Percentiles rank a stretch among this genome's conserved stretches.
phyloP scores from a whole-genome alignment of 2,329 filamentous ascomycete species.

The Botrytis fragariae region DNA sequence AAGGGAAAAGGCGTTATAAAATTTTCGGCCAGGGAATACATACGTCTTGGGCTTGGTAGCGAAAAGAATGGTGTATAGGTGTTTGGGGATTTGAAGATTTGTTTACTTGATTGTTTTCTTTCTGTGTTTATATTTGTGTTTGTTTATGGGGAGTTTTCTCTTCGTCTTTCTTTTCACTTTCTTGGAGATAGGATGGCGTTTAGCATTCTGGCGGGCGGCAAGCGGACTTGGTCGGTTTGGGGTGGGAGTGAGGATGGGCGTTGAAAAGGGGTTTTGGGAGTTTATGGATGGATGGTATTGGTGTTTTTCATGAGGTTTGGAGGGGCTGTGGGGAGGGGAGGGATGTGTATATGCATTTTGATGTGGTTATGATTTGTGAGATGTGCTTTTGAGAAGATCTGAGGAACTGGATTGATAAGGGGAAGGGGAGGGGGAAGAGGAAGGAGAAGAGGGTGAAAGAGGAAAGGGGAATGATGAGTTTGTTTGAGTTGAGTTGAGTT shows the following conservation, averaged over 20 bases:
- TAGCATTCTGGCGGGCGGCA: neutral
- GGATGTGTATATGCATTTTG: neutral
- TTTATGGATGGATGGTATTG: neutral
- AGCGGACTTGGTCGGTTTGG: neutral
- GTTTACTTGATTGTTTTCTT: neutral
- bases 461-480: neutral
- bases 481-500: neutral
- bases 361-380: neutral
- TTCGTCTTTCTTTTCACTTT: neutral
- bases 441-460: neutral
- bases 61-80: neutral
- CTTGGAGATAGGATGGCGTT: neutral
- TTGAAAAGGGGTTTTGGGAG: neutral
- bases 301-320: neutral
- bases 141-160: neutral
- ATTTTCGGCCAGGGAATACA: neutral
- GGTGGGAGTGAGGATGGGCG: neutral
- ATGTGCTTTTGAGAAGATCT: neutral
- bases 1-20: conserved; percentile 4
- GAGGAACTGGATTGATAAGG: neutral
- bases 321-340: neutral
- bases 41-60: neutral
- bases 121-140: neutral
- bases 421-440: neutral
- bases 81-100: neutral